Percentiles rank a stretch among this genome's conserved stretches.
These are phyloP conservation scores for Tephrocybe sp. DNA, from an alignment of 768 basidiomycete species.

Conservation along the genomic window DNA sequence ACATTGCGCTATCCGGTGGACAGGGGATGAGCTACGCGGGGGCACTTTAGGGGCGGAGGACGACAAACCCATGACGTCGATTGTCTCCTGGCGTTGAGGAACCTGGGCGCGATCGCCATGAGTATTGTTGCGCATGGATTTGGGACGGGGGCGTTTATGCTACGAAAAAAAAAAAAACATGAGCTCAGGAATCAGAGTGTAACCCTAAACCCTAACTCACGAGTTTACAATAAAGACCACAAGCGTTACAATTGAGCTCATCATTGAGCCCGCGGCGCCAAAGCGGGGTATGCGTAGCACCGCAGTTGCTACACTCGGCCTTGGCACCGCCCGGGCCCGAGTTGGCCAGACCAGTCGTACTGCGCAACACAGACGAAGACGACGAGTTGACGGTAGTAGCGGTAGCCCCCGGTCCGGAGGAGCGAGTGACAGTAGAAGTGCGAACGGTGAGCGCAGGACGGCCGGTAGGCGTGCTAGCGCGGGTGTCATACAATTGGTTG, in stretches of 20 bases:
- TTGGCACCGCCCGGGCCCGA: constrained; percentile 59
- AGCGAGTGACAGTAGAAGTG: constrained; percentile 48
- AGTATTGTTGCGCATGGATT: constrained; percentile 79
- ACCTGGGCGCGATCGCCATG: constrained; percentile 70
- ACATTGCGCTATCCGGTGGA: constrained; percentile 64
- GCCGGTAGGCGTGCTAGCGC: constrained; percentile 39
- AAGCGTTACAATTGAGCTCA: constrained; percentile 87
- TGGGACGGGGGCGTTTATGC: constrained; percentile 88
- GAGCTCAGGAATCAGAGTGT: not conserved
- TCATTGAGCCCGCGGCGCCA: constrained; percentile 87
- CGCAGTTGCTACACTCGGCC: constrained; percentile 86
- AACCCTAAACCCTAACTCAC: constrained; percentile 41
- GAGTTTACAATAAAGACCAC: constrained; percentile 83
- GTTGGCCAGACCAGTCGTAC: constrained; percentile 26
- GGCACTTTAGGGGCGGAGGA: constrained; percentile 26
- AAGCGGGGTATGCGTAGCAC: constrained; percentile 83
- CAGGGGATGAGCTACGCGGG: constrained; percentile 27
- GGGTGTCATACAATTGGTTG: constrained; percentile 50
- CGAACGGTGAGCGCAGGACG: constrained; percentile 63
- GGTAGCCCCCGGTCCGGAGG: constrained; percentile 64
- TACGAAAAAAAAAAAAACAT: constrained; percentile 25
- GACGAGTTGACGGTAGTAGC: constrained; percentile 51
- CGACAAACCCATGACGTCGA: constrained; percentile 68
- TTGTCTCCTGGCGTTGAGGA: constrained; percentile 64
- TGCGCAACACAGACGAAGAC: constrained; percentile 40